Conservation (phyloP, 345 rosid species). For the Eucalyptus erythrocorys region DNA sequence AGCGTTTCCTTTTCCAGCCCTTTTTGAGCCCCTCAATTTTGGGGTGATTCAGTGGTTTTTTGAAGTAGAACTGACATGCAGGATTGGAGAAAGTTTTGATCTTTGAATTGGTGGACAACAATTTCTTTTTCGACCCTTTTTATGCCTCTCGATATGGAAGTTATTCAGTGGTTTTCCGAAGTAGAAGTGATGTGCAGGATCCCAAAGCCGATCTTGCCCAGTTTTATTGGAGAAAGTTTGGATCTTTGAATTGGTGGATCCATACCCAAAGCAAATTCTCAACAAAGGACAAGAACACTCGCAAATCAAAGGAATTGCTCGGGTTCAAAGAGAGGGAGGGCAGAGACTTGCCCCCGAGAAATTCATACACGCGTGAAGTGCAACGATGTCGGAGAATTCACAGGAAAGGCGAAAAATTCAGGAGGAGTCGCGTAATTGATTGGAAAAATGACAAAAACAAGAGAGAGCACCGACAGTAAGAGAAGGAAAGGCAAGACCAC, state of each 20-base stretch:
- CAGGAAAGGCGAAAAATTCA: not conserved
- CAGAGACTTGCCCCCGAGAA: not conserved
- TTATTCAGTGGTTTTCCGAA: not conserved
- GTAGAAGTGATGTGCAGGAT: not conserved
- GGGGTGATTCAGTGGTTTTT: not conserved
- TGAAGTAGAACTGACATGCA: not conserved
- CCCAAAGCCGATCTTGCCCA: not conserved
- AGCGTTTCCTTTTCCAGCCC: not conserved
- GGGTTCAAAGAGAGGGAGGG: not conserved
- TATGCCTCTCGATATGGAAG: not conserved
- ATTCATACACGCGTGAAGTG: not conserved
- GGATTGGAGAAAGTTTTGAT: not conserved
- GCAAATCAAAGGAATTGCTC: not conserved
- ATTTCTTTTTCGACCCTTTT: not conserved
- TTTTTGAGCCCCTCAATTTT: not conserved
- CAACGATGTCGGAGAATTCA: not conserved
- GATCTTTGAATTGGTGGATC: not conserved
- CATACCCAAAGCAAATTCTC: not conserved
- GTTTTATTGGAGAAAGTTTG: not conserved
- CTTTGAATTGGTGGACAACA: not conserved
- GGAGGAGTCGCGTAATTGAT: not conserved
- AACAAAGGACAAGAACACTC: not conserved
- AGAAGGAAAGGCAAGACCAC: not conserved
- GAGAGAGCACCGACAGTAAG: not conserved
- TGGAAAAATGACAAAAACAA: not conserved